Evolutionary conservation across 257 asterid species (phyloP).

Genomic region (Penstemon eatonii): DNA sequence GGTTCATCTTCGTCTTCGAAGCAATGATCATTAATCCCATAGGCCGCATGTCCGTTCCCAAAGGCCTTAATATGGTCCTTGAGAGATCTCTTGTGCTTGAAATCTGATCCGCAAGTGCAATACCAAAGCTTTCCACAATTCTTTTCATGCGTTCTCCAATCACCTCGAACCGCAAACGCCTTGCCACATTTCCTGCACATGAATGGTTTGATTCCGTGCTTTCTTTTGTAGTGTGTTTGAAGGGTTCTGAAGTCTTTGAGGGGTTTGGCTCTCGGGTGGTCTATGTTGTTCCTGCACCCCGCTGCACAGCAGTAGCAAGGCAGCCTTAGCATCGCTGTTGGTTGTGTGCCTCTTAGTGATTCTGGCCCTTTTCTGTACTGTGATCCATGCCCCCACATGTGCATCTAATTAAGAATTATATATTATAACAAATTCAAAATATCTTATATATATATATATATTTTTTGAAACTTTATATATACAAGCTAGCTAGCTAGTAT

Average conservation of each 20-base stretch:
- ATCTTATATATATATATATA: no score
- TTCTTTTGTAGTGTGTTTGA: constrained; percentile 50
- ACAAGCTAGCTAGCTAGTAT: no score
- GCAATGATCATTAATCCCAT: constrained; percentile 30
- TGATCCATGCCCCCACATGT: constrained; percentile 60
- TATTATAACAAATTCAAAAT: no score
- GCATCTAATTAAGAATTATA: constrained; percentile 32
- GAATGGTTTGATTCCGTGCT: constrained; percentile 51
- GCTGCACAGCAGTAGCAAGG: constrained; percentile 49
- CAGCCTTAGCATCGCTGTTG: constrained; percentile 49
- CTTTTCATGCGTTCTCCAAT: constrained; percentile 54
- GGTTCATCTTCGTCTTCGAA: constrained; percentile 45
- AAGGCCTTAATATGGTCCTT: constrained; percentile 50
- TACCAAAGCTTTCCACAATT: constrained; percentile 53
- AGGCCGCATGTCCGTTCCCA: constrained; percentile 42
- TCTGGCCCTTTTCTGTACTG: constrained; percentile 55
- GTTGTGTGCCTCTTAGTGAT: constrained; percentile 47
- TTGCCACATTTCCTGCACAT: constrained; percentile 49
- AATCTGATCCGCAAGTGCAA: constrained; percentile 50
- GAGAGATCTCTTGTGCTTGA: constrained; percentile 49
- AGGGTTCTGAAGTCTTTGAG: constrained; percentile 50
- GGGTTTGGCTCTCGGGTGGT: constrained; percentile 49
- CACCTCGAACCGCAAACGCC: constrained; percentile 47
- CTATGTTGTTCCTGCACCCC: constrained; percentile 49
- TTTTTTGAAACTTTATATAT: no score